phyloP scores from a whole-genome alignment of 257 asterid species.

The Gardenia jasminoides region DNA sequence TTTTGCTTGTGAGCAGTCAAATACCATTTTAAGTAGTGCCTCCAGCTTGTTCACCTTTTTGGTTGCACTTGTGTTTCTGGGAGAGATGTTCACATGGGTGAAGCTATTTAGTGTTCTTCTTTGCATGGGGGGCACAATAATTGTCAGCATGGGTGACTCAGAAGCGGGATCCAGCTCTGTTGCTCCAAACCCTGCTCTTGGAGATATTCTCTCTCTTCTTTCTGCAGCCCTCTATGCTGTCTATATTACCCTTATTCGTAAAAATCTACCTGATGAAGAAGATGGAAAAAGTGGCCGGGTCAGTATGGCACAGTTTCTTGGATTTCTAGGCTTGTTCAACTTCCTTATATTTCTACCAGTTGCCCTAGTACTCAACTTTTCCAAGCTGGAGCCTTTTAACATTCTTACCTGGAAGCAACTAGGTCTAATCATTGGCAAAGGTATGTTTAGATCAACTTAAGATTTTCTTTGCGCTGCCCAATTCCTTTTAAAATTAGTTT shows the following conservation, averaged over 20 bases:
- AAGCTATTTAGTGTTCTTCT: slow-evolving; percentile 82
- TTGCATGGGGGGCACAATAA: slow-evolving; percentile 91
- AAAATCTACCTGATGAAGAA: slow-evolving; percentile 80
- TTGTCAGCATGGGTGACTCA: slow-evolving; percentile 87
- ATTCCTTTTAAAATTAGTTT: neutral
- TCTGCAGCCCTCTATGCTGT: slow-evolving; percentile 85
- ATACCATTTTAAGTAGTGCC: slow-evolving; percentile 87
- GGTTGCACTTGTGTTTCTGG: slow-evolving; percentile 83
- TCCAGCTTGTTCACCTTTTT: slow-evolving; percentile 92
- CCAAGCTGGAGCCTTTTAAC: slow-evolving; percentile 59
- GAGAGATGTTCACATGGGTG: slow-evolving; percentile 85
- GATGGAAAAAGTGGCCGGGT: slow-evolving; percentile 52
- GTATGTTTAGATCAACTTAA: slow-evolving; percentile 39
- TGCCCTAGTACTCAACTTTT: slow-evolving; percentile 50
- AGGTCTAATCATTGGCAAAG: slow-evolving; percentile 86
- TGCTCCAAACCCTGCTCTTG: slow-evolving; percentile 70
- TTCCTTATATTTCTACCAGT: slow-evolving; percentile 72
- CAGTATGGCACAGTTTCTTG: slow-evolving; percentile 96
- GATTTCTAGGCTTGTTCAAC: slow-evolving; percentile 87
- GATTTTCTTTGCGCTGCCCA: neutral
- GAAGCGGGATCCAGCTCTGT: slow-evolving; percentile 41
- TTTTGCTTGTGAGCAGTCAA: slow-evolving; percentile 54
- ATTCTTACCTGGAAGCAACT: slow-evolving; percentile 61
- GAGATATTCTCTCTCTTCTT: slow-evolving; percentile 67
- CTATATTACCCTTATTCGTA: slow-evolving; percentile 80